phyloP scores from a whole-genome alignment of 2,329 filamentous ascomycete genomes.

The Gyromitra esculenta region DNA sequence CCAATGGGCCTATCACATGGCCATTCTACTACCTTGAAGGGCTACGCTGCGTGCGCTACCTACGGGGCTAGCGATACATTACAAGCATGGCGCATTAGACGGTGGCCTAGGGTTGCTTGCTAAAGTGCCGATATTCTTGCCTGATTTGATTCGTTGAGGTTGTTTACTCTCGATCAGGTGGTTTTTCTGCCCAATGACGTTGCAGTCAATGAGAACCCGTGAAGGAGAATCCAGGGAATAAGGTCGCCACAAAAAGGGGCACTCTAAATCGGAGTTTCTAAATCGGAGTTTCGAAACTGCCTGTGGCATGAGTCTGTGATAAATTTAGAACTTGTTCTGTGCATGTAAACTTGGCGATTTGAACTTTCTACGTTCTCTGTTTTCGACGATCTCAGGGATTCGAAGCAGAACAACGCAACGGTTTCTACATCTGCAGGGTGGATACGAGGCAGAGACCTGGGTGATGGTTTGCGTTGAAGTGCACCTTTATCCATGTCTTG shows the following conservation, averaged over 20 bases:
- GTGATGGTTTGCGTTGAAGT: background rate
- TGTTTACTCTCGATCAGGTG: background rate
- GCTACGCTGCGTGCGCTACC: background rate
- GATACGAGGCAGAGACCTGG: background rate
- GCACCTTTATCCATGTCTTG: background rate
- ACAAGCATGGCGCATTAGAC: background rate
- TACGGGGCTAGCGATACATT: background rate
- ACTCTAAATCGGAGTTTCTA: background rate
- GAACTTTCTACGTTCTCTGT: background rate
- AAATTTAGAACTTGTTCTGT: slow-evolving; percentile 6
- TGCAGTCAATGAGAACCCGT: background rate
- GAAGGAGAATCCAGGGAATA: background rate
- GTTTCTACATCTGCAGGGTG: background rate
- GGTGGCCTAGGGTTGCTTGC: background rate
- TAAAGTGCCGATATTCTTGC: background rate
- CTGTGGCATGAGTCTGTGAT: background rate
- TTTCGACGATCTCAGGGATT: background rate
- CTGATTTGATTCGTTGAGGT: background rate
- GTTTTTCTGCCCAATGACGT: background rate
- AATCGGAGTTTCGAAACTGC: no score
- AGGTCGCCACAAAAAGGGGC: background rate
- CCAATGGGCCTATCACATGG: background rate
- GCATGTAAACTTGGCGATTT: background rate
- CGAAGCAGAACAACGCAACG: background rate
- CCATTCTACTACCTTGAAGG: background rate